Conservation (phyloP, 1,139 yeast species). For the Pichia sp. region DNA sequence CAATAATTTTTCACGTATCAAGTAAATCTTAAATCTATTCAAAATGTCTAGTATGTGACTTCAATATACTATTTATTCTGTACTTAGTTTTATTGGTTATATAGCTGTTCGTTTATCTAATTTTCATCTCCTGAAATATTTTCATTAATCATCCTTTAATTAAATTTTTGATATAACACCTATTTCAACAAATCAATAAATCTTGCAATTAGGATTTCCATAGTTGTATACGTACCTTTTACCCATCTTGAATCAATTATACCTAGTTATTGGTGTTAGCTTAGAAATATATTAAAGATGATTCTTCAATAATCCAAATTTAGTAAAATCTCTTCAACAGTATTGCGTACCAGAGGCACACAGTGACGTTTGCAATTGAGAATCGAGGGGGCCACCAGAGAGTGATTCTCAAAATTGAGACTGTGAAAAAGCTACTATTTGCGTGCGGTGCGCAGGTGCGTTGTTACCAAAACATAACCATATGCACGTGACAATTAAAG, state of each 20-base stretch:
- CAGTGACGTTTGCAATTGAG: not conserved
- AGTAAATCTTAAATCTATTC: too few species aligned
- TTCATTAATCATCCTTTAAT: not conserved
- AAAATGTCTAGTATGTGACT: not conserved
- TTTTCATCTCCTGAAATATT: not conserved
- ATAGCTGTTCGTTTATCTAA: too few species aligned
- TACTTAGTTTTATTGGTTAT: too few species aligned
- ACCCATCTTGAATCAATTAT: slow-evolving; percentile 56
- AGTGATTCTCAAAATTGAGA: not conserved
- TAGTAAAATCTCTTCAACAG: not conserved
- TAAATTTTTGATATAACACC: not conserved
- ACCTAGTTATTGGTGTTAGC: slow-evolving; percentile 15
- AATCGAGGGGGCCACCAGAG: not conserved
- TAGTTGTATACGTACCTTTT: slow-evolving; percentile 52
- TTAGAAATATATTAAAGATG: not conserved
- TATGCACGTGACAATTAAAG: not conserved
- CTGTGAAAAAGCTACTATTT: not conserved
- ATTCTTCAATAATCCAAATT: not conserved
- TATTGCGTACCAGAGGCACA: not conserved
- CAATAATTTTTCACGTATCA: too few species aligned
- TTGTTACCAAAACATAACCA: not conserved
- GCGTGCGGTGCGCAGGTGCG: not conserved
- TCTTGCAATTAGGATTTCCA: not conserved
- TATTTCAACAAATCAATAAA: not conserved
- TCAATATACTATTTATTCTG: too few species aligned